phyloP scores from a whole-genome alignment of 352 stramenopile species.

The Phytophthora pisi region DNA sequence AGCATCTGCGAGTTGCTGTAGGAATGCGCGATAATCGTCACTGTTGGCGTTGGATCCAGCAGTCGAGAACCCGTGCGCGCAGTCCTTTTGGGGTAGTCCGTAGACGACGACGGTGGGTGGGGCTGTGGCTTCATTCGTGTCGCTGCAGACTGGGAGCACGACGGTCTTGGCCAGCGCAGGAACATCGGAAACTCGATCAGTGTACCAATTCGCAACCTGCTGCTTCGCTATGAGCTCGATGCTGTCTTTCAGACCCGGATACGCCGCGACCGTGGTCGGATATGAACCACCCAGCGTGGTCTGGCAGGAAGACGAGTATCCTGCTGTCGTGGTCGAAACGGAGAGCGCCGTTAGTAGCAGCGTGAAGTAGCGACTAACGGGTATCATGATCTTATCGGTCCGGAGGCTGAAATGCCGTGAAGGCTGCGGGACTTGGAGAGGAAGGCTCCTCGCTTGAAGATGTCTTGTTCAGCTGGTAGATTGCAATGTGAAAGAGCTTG shows the following conservation, averaged over 20 bases:
- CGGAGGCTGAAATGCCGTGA: constrained; percentile 1
- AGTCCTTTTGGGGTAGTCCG: constrained; percentile 66
- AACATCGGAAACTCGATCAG: constrained; percentile 41
- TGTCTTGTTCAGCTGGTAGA: constrained; percentile 17
- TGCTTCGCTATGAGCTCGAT: constrained; percentile 41
- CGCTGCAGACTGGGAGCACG: constrained; percentile 26
- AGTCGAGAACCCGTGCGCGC: constrained; percentile 48
- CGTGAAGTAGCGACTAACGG: constrained; percentile 20
- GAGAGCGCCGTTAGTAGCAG: constrained; percentile 23
- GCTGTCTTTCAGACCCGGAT: constrained; percentile 44
- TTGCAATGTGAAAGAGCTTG: constrained; percentile 10
- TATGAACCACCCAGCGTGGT: constrained; percentile 36
- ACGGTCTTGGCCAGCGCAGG: constrained; percentile 29
- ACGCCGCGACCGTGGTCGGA: constrained; percentile 22
- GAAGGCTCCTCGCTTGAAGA: constrained; percentile 1
- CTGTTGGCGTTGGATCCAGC: constrained; percentile 37
- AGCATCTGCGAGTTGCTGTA: constrained; percentile 38
- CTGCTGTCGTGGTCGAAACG: constrained; percentile 8
- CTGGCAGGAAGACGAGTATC: constrained; percentile 9
- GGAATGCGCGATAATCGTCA: constrained; percentile 46
- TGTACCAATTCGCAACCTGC: constrained; percentile 59
- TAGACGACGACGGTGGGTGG: constrained; percentile 60
- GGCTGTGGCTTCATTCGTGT: constrained; percentile 4
- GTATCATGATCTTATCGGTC: constrained; percentile 21
- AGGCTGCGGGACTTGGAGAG: constrained; percentile 3